Evolutionary conservation across 441 rosid species (phyloP), one percentile per base, ranked within the genome.

Genomic region (Euphorbia celastroides): DNA sequence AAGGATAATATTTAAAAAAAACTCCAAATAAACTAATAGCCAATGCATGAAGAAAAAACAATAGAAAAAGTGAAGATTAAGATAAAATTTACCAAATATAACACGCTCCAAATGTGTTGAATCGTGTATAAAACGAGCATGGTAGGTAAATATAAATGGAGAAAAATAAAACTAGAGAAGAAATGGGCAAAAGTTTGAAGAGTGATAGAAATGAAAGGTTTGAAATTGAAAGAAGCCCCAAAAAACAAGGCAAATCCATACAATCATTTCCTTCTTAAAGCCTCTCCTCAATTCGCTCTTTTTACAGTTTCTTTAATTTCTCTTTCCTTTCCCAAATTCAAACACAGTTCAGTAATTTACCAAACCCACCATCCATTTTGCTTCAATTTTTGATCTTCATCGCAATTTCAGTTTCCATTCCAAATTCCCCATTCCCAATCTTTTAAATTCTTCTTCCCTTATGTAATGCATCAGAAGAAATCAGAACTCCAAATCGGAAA

Each of bases 381-480:
- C 17, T 14, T 14, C 52, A 48, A 48, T 48, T n/a, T 16, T n/a
- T n/a, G n/a, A n/a, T n/a, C n/a, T n/a, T n/a, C n/a, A n/a, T n/a
- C n/a, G n/a, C 52, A 48, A 48, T 48, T 50, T 19, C 50, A 44
- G 14, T 44, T 14, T 48, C 52, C 16, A 48, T 48, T 48, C n/a
- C 3, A 48, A 48, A n/a, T n/a, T n/a, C n/a, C n/a, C n/a, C n/a
- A n/a, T n/a, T n/a, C n/a, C n/a, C n/a, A n/a, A n/a, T n/a, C n/a
- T n/a, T n/a, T n/a, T n/a, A n/a, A n/a, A n/a, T n/a, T n/a, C n/a
- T 19, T 38, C 30, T 61, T 64, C 59, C 65, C 76, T 26, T 71
- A 80, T 86, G 88, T 88, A 83, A 92, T 92, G 96, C 98, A 89
- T 92, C 98, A 88, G 81, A 92, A 92, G 93, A 92, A 88, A 85